Conservation (phyloP, 2,329 filamentous ascomycete genomes). For the Arthrocladium fulminans region DNA sequence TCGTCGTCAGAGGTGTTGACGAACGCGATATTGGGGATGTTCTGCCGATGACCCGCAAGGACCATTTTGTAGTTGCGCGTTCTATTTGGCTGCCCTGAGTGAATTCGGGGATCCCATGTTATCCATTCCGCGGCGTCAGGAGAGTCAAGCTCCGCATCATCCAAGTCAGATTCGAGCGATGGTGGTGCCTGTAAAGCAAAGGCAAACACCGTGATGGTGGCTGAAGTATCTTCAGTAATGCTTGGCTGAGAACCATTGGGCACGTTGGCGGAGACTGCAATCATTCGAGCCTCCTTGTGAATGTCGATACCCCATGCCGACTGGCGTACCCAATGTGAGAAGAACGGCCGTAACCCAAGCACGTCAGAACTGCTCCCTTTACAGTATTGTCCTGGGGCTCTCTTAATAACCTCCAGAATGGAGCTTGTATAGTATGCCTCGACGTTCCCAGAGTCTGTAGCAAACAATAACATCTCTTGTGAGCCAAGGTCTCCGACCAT, state of each 20-base stretch:
- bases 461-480: slow-evolving; percentile 59
- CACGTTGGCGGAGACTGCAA: slow-evolving; percentile 77
- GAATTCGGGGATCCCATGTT: slow-evolving; percentile 12
- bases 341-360: slow-evolving; percentile 47
- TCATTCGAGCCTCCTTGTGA: slow-evolving; percentile 69
- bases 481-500: slow-evolving; percentile 59
- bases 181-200: slow-evolving; percentile 33
- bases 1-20: slow-evolving; percentile 50
- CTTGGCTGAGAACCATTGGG: slow-evolving; percentile 11
- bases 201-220: slow-evolving; percentile 23
- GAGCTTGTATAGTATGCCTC: slow-evolving; percentile 57
- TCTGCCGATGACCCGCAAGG: slow-evolving; percentile 37
- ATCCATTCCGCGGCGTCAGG: slow-evolving; percentile 16
- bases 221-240: slow-evolving; percentile 16
- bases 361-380: slow-evolving; percentile 25
- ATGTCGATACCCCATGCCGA: slow-evolving; percentile 87
- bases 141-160: slow-evolving; percentile 13
- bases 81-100: slow-evolving; percentile 20
- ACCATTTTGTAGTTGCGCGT: slow-evolving; percentile 35
- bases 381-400: slow-evolving; percentile 17
- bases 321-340: slow-evolving; percentile 63
- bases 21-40: slow-evolving; percentile 52
- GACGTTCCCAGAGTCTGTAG: slow-evolving; percentile 68
- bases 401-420: slow-evolving; percentile 39
- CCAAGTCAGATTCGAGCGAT: slow-evolving; percentile 17